Evolutionary conservation across 1,284 basidiomycete genomes (phyloP).

Genomic region (Ustilago loliicola): DNA sequence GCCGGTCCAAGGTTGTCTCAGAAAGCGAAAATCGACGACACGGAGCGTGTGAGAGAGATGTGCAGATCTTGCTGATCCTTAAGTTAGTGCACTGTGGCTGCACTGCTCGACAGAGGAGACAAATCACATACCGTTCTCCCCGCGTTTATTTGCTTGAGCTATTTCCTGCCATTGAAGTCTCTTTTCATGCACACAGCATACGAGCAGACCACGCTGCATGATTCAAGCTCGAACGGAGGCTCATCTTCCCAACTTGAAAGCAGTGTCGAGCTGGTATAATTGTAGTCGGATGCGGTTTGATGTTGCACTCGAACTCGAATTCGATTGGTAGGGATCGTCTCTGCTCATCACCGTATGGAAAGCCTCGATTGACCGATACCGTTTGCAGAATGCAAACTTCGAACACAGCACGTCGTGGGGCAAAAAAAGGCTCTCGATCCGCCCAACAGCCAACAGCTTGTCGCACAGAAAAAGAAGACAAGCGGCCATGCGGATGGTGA

Average conservation of each 20-base stretch:
- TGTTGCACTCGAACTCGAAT: not conserved
- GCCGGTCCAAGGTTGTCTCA: not conserved
- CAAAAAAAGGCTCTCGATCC: not conserved
- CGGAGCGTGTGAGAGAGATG: not conserved
- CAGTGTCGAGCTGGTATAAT: not conserved
- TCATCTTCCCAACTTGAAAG: not conserved
- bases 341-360: not conserved
- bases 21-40: constrained; percentile 5
- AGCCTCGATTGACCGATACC: constrained; percentile 2
- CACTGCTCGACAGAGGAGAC: constrained; percentile 10
- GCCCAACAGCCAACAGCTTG: not conserved
- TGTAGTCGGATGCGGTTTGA: not conserved
- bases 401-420: not conserved
- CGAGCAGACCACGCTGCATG: not conserved
- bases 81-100: not conserved
- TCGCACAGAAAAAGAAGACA: not conserved
- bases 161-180: constrained; percentile 9
- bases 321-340: not conserved
- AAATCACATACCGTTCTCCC: constrained; percentile 33
- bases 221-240: not conserved
- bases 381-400: constrained; percentile 2
- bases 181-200: not conserved
- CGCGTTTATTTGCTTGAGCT: constrained; percentile 2
- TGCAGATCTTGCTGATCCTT: constrained; percentile 1
- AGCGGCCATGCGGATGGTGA: not conserved